A percentile compares a stretch with the other conserved stretches of the same genome.
Conservation (phyloP, 495 filamentous ascomycete species). For the Penicillium psychrofluorescens region DNA sequence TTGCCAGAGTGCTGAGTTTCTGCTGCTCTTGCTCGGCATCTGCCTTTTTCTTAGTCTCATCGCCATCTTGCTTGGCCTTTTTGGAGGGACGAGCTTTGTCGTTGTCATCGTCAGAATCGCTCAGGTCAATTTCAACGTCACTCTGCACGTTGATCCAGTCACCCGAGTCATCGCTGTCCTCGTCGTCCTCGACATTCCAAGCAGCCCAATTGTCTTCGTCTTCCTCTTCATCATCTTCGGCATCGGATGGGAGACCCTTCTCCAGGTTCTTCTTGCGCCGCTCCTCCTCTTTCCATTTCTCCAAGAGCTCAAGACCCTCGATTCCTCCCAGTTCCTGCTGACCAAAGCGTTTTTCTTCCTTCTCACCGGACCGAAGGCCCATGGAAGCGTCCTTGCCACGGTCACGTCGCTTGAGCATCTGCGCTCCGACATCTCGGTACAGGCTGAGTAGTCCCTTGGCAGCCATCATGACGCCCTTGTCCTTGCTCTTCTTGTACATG, state of each 20-base stretch:
- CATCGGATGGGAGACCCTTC: slow-evolving; percentile 52
- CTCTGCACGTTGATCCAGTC: slow-evolving; percentile 92
- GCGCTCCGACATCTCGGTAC: slow-evolving; percentile 82
- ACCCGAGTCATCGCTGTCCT: slow-evolving; percentile 66
- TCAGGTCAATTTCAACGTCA: slow-evolving; percentile 72
- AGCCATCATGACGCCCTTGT: slow-evolving; percentile 97
- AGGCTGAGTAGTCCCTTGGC: slow-evolving; percentile 83
- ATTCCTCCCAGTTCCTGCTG: slow-evolving; percentile 75
- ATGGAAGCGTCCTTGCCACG: slow-evolving; percentile 91
- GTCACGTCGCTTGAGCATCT: slow-evolving; percentile 84
- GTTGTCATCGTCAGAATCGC: slow-evolving; percentile 61
- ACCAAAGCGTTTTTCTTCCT: slow-evolving; percentile 66
- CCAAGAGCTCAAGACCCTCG: slow-evolving; percentile 86
- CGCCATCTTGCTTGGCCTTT: slow-evolving; percentile 39
- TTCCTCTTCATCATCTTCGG: slow-evolving; percentile 45
- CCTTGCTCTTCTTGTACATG: slow-evolving; percentile 93
- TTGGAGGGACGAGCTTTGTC: slow-evolving; percentile 53
- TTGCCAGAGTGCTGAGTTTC: slow-evolving; percentile 63
- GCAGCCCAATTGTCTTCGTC: slow-evolving; percentile 65
- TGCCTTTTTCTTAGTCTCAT: slow-evolving; percentile 11
- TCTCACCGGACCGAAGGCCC: slow-evolving; percentile 59
- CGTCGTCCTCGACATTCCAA: slow-evolving; percentile 77
- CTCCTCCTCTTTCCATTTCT: slow-evolving; percentile 90
- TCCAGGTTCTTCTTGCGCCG: slow-evolving; percentile 61
- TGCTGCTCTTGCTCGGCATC: slow-evolving; percentile 20